A percentile compares a stretch with the other conserved stretches of the same genome.
Evolutionary conservation across 1,284 basidiomycete species (phyloP).

Genomic region (Cryptococcus jaspeensis): DNA sequence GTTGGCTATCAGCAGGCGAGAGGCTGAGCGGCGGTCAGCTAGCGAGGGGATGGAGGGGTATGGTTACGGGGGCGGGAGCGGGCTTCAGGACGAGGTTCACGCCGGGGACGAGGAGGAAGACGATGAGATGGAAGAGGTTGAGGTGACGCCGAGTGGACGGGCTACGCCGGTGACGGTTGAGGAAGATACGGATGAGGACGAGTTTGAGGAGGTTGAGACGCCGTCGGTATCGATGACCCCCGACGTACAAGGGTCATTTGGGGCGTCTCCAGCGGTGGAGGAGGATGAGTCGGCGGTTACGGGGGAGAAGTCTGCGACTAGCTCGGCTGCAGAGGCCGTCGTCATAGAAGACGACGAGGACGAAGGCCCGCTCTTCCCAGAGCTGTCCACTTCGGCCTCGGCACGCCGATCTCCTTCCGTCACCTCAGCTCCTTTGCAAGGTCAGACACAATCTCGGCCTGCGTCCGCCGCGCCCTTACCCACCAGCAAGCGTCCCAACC

Average conservation of each 20-base stretch:
- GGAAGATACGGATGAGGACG: slow-evolving; percentile 15
- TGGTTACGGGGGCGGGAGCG: background rate
- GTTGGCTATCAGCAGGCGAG: slow-evolving; percentile 30
- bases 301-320: slow-evolving; percentile 3
- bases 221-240: slow-evolving; percentile 2
- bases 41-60: slow-evolving; percentile 16
- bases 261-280: background rate
- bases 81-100: background rate
- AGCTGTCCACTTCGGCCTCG: background rate
- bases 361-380: background rate
- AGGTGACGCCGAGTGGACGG: slow-evolving; percentile 7
- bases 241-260: background rate
- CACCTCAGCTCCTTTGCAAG: background rate
- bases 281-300: slow-evolving; percentile 2
- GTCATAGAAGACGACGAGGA: slow-evolving; percentile 20
- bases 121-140: slow-evolving; percentile 32
- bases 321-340: slow-evolving; percentile 8
- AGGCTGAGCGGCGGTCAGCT: slow-evolving; percentile 17
- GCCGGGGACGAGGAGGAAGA: slow-evolving; percentile 23
- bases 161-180: slow-evolving; percentile 8
- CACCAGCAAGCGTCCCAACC: background rate
- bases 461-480: background rate
- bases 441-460: background rate
- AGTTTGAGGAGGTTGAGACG: slow-evolving; percentile 14
- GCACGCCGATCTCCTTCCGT: background rate